Percentiles rank a stretch among this genome's conserved stretches.
phyloP scores from a whole-genome alignment of 2,329 filamentous ascomycete species.

The Monosporascus cannonballus region DNA sequence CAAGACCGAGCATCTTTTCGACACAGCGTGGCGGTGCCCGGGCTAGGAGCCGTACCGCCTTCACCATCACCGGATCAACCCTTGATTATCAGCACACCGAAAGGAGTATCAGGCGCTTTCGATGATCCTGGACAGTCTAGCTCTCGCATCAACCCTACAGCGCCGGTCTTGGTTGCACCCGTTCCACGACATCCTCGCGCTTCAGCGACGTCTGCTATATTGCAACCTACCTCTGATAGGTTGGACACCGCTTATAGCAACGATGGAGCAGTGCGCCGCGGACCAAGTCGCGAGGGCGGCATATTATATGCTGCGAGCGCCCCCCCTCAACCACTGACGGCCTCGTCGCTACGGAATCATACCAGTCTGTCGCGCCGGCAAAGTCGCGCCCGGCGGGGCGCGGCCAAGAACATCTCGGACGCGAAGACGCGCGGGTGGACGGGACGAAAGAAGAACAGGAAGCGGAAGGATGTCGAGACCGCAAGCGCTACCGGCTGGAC shows the following conservation, averaged over 20 bases:
- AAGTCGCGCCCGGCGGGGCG: slow-evolving; percentile 54
- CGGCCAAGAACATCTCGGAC: slow-evolving; percentile 56
- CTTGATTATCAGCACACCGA: slow-evolving; percentile 56
- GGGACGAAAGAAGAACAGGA: slow-evolving; percentile 29
- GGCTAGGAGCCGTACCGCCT: slow-evolving; percentile 7
- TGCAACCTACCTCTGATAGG: slow-evolving; percentile 44
- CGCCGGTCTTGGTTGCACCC: slow-evolving; percentile 46
- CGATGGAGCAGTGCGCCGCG: neutral
- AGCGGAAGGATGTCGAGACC: slow-evolving; percentile 33
- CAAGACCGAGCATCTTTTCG: slow-evolving; percentile 16
- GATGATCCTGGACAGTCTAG: slow-evolving; percentile 35
- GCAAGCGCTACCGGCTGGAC: slow-evolving; percentile 47
- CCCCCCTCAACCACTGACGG: slow-evolving; percentile 30
- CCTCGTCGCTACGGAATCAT: slow-evolving; percentile 32
- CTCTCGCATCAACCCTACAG: slow-evolving; percentile 26
- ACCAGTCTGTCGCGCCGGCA: slow-evolving; percentile 39
- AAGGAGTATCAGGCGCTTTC: slow-evolving; percentile 47
- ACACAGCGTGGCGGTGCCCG: slow-evolving; percentile 7
- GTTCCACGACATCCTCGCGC: slow-evolving; percentile 45
- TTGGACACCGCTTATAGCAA: slow-evolving; percentile 50
- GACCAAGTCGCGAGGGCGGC: too few relatives aligned
- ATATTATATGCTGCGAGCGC: slow-evolving; percentile 1
- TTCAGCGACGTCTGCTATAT: slow-evolving; percentile 25
- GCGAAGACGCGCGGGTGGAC: slow-evolving; percentile 54
- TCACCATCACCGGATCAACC: slow-evolving; percentile 40